Base-by-base conservation (phyloP, 2,329 filamentous ascomycete species). In the Eurotiales sp. region DNA sequence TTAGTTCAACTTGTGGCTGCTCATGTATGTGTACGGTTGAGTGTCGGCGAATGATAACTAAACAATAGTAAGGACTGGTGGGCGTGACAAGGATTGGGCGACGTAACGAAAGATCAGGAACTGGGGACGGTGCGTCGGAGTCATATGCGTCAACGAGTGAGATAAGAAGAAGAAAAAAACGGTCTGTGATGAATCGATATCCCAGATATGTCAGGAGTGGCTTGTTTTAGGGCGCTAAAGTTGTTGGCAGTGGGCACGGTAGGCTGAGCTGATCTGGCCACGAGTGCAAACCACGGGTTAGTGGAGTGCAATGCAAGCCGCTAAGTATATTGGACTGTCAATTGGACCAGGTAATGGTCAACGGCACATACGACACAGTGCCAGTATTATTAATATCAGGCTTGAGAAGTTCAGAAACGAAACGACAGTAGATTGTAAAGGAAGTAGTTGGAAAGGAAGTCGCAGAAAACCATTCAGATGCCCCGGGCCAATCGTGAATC, bases 221-320 rank as follows among this genome's bases (percentile, higher is more conserved):
- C 29, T 44, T 15, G 44, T 47, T 19, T 37, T 25, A 29, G 36
- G 36, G 22, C 45, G 34, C 45, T 47, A 47, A 40, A 23, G 36
- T 39, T n/a, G n/a, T n/a, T 40, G 45, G 34, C 21, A 47, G 22
- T 40, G 25, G 25, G n/a, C n/a, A n/a, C n/a, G n/a, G n/a, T n/a
- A 15, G 32, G 44, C 19, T 29, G 42, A 30, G 44, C 44, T 46
- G 44, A 46, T 46, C 32, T 46, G 44, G 29, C 44, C 45, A 23
- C 45, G 45, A n/a, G 45, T 29, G 34, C 15, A 15, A 19, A 15
- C 17, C 43, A 46, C 30, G 21, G 19, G 43, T 45, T 27, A 10
- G 25, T 27, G 5, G 25, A 10, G 5, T 27, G 25, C n/a, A n/a
- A n/a, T n/a, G n/a, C n/a, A n/a, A n/a, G n/a, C n/a, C n/a, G n/a